Percentiles rank a stretch among this genome's conserved stretches.
These are phyloP conservation scores for Candida tropicalis DNA, from an alignment of 1,139 yeast genomes.

Conservation along the genomic window DNA sequence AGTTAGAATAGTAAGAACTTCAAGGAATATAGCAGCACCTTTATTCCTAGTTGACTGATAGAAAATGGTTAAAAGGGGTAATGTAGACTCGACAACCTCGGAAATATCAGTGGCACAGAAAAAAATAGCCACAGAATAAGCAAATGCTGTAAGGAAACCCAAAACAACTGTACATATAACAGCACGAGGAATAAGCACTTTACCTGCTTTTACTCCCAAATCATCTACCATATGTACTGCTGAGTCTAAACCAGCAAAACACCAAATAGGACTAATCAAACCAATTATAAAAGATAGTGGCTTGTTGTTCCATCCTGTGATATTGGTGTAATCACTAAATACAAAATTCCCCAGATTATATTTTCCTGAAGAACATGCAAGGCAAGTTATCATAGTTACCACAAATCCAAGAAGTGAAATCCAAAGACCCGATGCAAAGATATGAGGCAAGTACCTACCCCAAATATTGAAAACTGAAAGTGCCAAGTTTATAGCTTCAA, in stretches of 20 bases:
- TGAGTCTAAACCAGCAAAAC: constrained; percentile 41
- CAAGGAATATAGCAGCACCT: constrained; percentile 38
- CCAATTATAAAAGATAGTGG: constrained; percentile 45
- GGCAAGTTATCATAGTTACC: constrained; percentile 58
- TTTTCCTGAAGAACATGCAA: constrained; percentile 49
- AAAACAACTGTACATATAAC: constrained; percentile 41
- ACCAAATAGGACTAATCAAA: constrained; percentile 43
- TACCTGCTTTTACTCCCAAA: constrained; percentile 33
- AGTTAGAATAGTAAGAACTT: constrained; percentile 33
- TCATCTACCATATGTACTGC: constrained; percentile 46
- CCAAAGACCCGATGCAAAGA: constrained; percentile 55
- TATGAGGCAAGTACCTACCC: constrained; percentile 55
- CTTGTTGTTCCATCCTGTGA: constrained; percentile 62
- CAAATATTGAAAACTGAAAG: constrained; percentile 56
- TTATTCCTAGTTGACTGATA: constrained; percentile 33
- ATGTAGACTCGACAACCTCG: constrained; percentile 30
- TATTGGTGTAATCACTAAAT: constrained; percentile 60
- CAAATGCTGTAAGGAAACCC: constrained; percentile 38
- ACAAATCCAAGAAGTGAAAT: constrained; percentile 54
- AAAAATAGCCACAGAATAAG: constrained; percentile 41
- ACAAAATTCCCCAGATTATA: constrained; percentile 61
- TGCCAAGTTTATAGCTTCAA: constrained; percentile 38
- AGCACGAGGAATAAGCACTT: constrained; percentile 44
- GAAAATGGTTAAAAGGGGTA: constrained; percentile 41
- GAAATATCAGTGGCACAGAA: constrained; percentile 35